Evolutionary conservation across 2,329 filamentous ascomycete genomes (phyloP), one percentile per base, ranked within the genome.

Genomic region (Periconia sp.): DNA sequence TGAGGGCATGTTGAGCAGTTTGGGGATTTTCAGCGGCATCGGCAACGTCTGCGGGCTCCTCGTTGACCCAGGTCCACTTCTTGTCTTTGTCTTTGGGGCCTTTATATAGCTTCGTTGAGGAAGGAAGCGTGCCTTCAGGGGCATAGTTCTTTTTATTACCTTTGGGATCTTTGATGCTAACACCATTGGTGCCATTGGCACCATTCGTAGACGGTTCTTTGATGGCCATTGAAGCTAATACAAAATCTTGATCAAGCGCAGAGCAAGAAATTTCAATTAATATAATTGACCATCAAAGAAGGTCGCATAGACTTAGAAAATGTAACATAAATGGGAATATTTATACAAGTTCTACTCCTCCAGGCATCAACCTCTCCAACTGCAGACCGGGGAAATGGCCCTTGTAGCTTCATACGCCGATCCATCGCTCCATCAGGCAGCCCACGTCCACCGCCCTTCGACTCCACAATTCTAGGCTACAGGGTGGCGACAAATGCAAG

Each of bases 21-120:
- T 82, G 76, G 18, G 78, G 77, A 49, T 84, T 81, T 58, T 86
- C 83, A 4, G 78, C 81, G 10, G 60, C 54, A 22, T 63, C 56
- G 5, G 43, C 53, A 4, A 58, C 54, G 26, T 63, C 51, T 35
- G 48, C 41, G 6, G 61, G 56, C 30, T 64, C 58, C 10, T 52
- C 52, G 31, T 56, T 55, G 5, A 57, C 44, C 60, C 60, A 65
- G 4, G 56, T 61, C 25, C 48, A 59, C 13, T 60, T 56, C 12
- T 54, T 54, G 28, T 61, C 56, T 18, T 54, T 52, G 36, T 64
- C 57, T 23, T 52, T 53, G 16, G 56, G 56, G 11, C 52, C 51
- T 31, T 54, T 48, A 30, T 59, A 65, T 18, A 63, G 46, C 10
- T 45, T 48, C 28, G 48, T 57, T 41, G 48, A 54, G 16, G 56